Evolutionary conservation across 805 yeast genomes (phyloP).

Genomic region (Cyberlindnera americana): DNA sequence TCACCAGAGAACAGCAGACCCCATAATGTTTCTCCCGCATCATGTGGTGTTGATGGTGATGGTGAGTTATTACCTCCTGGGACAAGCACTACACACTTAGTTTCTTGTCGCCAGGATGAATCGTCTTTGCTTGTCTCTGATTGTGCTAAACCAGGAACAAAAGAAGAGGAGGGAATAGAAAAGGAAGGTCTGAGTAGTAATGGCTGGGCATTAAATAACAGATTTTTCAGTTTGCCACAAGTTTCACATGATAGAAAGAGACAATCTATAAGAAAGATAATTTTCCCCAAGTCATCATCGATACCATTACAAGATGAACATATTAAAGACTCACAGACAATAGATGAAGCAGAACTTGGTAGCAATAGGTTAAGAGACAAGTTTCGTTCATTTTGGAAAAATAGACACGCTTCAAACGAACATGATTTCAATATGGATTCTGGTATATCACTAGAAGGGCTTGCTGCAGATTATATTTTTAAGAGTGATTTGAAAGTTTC

Average conservation of each 20-base stretch:
- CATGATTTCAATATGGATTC: slow-evolving; percentile 21
- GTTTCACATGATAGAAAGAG: slow-evolving; percentile 7
- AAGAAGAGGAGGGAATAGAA: neutral
- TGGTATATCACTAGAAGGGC: slow-evolving; percentile 23
- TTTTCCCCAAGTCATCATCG: slow-evolving; percentile 15
- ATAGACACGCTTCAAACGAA: neutral
- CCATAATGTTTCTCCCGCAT: too few relatives aligned
- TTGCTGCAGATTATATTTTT: slow-evolving; percentile 17
- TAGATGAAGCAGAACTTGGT: neutral
- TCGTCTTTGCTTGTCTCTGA: too few relatives aligned
- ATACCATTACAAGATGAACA: neutral
- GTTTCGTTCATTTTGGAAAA: slow-evolving; percentile 6
- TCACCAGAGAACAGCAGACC: too few relatives aligned
- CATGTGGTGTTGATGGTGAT: too few relatives aligned
- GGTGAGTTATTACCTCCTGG: too few relatives aligned
- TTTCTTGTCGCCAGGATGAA: too few relatives aligned
- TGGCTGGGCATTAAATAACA: slow-evolving; percentile 16
- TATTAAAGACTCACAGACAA: neutral
- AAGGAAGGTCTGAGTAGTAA: too few relatives aligned
- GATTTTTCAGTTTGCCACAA: slow-evolving; percentile 11
- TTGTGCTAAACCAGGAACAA: neutral
- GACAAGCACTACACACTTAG: too few relatives aligned
- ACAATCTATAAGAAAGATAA: slow-evolving; percentile 19
- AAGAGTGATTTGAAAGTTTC: slow-evolving; percentile 14
- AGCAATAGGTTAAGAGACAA: neutral